phyloP scores from a whole-genome alignment of 1,139 yeast genomes.

The Pneumocystis canis region DNA sequence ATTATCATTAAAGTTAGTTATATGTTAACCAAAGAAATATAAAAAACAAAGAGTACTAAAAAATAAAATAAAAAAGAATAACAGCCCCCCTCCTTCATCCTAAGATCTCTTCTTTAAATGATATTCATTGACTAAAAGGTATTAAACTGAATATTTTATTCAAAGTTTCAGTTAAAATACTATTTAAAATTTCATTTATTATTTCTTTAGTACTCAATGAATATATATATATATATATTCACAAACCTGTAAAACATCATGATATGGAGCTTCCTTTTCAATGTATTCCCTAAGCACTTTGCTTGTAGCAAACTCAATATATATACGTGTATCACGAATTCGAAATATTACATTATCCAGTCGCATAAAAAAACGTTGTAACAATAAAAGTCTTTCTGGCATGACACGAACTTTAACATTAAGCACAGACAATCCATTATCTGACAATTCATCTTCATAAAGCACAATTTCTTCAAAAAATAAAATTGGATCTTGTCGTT shows the following conservation, averaged over 20 bases:
- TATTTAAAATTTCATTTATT: neutral
- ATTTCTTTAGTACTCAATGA: neutral
- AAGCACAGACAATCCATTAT: slow-evolving; percentile 74
- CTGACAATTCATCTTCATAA: slow-evolving; percentile 91
- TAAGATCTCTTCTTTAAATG: too few relatives aligned
- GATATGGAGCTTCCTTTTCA: slow-evolving; percentile 55
- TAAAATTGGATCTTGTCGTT: slow-evolving; percentile 68
- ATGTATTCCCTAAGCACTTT: slow-evolving; percentile 62
- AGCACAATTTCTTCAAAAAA: slow-evolving; percentile 79
- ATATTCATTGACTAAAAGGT: too few relatives aligned
- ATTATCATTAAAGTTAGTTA: neutral
- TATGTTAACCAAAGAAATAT: neutral
- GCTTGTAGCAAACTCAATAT: slow-evolving; percentile 57
- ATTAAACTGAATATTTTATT: neutral
- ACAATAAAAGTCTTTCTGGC: slow-evolving; percentile 60
- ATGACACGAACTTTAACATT: slow-evolving; percentile 76
- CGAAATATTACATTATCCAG: slow-evolving; percentile 81
- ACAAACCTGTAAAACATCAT: slow-evolving; percentile 31
- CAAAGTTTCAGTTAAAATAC: neutral
- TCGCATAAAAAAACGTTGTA: slow-evolving; percentile 66
- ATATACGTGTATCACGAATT: slow-evolving; percentile 70
- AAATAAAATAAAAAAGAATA: neutral
- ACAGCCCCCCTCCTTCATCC: too few relatives aligned
- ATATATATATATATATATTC: neutral
- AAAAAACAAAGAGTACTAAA: neutral